Percentiles rank a stretch among this genome's conserved stretches.
phyloP scores from a whole-genome alignment of 768 basidiomycete genomes.

The Pisolithus marmoratus region DNA sequence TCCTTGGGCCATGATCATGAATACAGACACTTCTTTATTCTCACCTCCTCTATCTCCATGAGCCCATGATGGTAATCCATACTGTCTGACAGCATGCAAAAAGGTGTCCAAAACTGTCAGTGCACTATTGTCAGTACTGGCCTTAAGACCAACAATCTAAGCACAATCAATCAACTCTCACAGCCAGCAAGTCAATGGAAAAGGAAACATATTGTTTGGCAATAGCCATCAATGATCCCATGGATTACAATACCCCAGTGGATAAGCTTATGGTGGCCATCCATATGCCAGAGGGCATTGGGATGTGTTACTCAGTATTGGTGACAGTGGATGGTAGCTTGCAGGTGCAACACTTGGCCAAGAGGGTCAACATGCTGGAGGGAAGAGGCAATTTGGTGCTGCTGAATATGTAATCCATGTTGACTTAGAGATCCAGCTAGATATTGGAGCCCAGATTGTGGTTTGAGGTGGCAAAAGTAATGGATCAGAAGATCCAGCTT shows the following conservation, averaged over 20 bases:
- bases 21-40: conserved; percentile 28
- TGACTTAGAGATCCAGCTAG: neutral
- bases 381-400: neutral
- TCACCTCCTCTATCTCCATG: conserved; percentile 33
- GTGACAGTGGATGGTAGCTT: neutral
- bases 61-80: conserved; percentile 24
- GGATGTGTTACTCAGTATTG: neutral
- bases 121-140: conserved; percentile 23
- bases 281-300: neutral
- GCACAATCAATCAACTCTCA: too few relatives aligned
- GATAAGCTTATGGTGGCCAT: conserved; percentile 31
- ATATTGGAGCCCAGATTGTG: conserved; percentile 10
- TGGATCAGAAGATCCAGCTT: conserved; percentile 13
- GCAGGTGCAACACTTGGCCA: neutral
- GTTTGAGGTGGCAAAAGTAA: conserved; percentile 2
- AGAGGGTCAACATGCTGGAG: neutral
- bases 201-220: conserved; percentile 21
- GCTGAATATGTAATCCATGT: conserved; percentile 3
- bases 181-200: too few relatives aligned
- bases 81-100: conserved; percentile 9
- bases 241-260: conserved; percentile 33
- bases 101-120: conserved; percentile 3
- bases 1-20: conserved; percentile 32
- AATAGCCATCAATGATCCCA: conserved; percentile 36
- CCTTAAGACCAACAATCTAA: neutral